Base-by-base conservation (phyloP, 768 basidiomycete species). In the Epithele typhae region DNA sequence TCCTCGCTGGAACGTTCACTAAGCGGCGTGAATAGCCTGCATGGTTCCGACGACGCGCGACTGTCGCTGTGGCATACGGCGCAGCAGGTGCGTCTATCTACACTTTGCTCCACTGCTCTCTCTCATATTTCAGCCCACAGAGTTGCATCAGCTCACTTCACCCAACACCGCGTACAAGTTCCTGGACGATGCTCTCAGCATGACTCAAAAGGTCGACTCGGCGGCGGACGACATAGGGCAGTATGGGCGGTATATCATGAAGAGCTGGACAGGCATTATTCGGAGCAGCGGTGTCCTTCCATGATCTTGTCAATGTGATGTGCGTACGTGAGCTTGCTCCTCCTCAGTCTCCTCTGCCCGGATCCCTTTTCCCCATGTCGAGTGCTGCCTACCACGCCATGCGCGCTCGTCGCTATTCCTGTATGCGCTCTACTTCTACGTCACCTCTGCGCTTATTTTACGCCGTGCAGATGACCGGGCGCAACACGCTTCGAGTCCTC, bases 121-220 rank as follows among this genome's bases (percentile, higher is more conserved):
- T 19, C 35, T 5, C 3, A 4, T 33, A 33, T 33, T 21, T 33
- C 36, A 40, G 9, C n/a, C 21, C 45, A 23, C 53, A 82, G 89
- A 92, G 65, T 69, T 92, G 14, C 89, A 91, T 57, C 89, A 92
- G 59, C 59, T 92, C n/a, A 75, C 78, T 0, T 92, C 89, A 1
- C 86, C 89, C 4, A 58, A 68, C 11, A 87, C 87, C 2, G 79
- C 85, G 0, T 65, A 69, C 23, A 64, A 69, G 3, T 90, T 92
- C 68, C 70, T 92, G 12, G 80, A 84, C 37, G 65, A 73, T 7
- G 75, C 90, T 5, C 70, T 92, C 12, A 69, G 73, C 9, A 64
- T 72, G 3, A 75, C 79, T 3, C 63, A 69, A 2, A 52, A 64
- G 1, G 54, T 81, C 0, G 73, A 78, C 37, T 62, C 63, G 1